Conservation (phyloP, 805 yeast species). For the Lipomyces kockii region DNA sequence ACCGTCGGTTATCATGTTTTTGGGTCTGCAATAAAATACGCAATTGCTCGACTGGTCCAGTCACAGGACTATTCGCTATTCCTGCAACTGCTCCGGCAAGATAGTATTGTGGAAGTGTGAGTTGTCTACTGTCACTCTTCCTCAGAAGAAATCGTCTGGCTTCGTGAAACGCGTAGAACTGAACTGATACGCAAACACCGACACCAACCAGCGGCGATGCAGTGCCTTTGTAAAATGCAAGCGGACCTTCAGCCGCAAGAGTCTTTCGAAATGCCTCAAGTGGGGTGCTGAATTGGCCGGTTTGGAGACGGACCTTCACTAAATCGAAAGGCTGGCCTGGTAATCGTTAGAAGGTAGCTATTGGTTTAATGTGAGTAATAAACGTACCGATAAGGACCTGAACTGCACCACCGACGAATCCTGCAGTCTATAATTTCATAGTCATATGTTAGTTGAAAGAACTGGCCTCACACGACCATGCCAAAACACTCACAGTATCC, state of each 20-base stretch:
- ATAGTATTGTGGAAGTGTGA: slow-evolving; percentile 71
- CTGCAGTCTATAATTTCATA: slow-evolving; percentile 47
- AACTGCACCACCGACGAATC: slow-evolving; percentile 60
- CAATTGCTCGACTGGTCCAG: slow-evolving; percentile 93
- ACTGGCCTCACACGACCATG: not conserved
- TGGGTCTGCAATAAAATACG: slow-evolving; percentile 93
- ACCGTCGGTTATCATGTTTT: slow-evolving; percentile 55
- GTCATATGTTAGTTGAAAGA: slow-evolving; percentile 23
- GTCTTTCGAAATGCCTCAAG: slow-evolving; percentile 74
- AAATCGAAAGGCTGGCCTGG: slow-evolving; percentile 46
- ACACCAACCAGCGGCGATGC: slow-evolving; percentile 86
- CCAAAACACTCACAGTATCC: slow-evolving; percentile 48
- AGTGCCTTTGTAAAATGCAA: slow-evolving; percentile 93
- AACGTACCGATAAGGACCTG: slow-evolving; percentile 67
- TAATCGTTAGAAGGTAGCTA: not conserved
- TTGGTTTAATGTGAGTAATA: not conserved
- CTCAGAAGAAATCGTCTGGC: slow-evolving; percentile 77
- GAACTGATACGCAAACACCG: slow-evolving; percentile 65
- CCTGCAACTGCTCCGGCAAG: slow-evolving; percentile 93
- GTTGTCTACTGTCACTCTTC: slow-evolving; percentile 43
- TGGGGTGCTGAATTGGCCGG: slow-evolving; percentile 71
- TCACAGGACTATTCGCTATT: slow-evolving; percentile 64
- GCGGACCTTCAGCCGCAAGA: slow-evolving; percentile 77
- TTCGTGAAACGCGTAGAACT: slow-evolving; percentile 91
- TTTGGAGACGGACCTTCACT: slow-evolving; percentile 89